Evolutionary conservation across 2,329 filamentous ascomycete species (phyloP), one percentile per base, ranked within the genome.

Genomic region (Elsinoe batatas): DNA sequence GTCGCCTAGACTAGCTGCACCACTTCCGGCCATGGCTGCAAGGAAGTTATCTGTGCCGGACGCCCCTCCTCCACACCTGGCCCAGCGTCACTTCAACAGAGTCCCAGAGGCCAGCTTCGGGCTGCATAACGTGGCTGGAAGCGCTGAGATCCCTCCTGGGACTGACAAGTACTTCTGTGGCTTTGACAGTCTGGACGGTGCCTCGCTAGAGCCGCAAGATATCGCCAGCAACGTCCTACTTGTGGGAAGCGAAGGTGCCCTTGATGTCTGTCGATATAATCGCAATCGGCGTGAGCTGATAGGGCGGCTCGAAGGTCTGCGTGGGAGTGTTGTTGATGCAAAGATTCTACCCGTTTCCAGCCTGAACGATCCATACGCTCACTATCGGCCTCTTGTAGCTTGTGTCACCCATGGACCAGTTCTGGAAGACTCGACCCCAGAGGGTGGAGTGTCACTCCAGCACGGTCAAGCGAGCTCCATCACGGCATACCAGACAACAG

Each of bases 321-420:
- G 84, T 63, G 91, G 91, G 38, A 83, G 83, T 18, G 87, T 96
- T 1, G 76, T 89, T 60, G 80, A 86, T 61, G 91, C 91, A 55
- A 95, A 91, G 69, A 82, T 96, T 20, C 70, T 96, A 49, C 84
- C 87, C 1, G 88, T 85, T 79, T 80, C 76, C 15, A 70, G 78
- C 22, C 69, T 73, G 6, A 72, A 73, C 51, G 79, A 84, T 54
- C 73, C 73, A 0, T 67, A 77, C 33, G 72, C 76, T 7, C 72
- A 76, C 12, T 71, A 80, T 15, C 82, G 84, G 58, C 89, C 91
- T 5, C 75, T 96, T 49, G 78, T 96, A 49, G 90, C 84, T 43
- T 77, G 95, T 15, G 81, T 90, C 13, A 67, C 95, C 3, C 89
- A 95, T 69, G 90, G 90, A 0, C 88, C 88, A 0, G 78, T 83